Conservation (phyloP, 2,329 filamentous ascomycete species). For the Ceratocystis ficicola region DNA sequence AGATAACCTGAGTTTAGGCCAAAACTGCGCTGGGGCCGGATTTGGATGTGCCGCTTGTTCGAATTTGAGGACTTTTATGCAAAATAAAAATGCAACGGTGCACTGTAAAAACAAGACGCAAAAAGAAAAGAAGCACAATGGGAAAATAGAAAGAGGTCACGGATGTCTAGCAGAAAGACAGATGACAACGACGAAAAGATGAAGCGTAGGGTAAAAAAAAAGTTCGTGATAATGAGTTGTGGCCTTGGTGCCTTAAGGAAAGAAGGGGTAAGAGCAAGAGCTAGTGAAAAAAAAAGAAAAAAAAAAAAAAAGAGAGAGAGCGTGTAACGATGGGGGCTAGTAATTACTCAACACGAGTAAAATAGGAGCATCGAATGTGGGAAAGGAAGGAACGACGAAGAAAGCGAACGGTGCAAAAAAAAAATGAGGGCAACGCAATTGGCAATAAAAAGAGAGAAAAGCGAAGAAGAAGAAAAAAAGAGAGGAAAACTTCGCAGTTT, state of each 20-base stretch:
- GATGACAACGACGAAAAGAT: neutral
- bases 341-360: too few relatives aligned
- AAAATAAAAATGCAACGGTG: neutral
- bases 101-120: neutral
- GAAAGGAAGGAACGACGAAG: neutral
- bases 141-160: neutral
- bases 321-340: conserved; percentile 1
- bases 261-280: neutral
- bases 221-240: neutral
- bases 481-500: neutral
- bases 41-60: conserved; percentile 11
- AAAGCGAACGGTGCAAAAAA: neutral
- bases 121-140: neutral
- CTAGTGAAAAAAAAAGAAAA: too few relatives aligned
- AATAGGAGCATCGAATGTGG: neutral
- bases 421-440: neutral
- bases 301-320: too few relatives aligned
- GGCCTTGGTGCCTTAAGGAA: neutral
- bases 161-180: neutral
- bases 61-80: conserved; percentile 12
- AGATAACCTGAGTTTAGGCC: conserved; percentile 8
- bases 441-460: neutral
- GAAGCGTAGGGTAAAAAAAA: neutral
- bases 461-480: neutral
- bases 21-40: conserved; percentile 12